Evolutionary conservation across 2,329 filamentous ascomycete species (phyloP).

Genomic region (Trichocomaceae sp.): DNA sequence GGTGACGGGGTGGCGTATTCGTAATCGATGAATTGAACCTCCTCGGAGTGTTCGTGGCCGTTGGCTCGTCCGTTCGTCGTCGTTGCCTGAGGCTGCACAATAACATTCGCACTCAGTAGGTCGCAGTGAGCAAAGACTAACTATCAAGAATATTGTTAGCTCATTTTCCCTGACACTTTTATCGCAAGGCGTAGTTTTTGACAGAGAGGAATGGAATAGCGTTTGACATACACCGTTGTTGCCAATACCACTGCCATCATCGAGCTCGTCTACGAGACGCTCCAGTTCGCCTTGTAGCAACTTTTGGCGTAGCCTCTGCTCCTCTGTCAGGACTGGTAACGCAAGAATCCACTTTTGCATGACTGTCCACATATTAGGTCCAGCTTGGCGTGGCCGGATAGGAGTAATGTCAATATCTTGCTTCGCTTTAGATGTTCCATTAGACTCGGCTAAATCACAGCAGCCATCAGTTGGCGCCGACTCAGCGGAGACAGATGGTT

Average conservation of each 20-base stretch:
- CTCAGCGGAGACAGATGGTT: not conserved
- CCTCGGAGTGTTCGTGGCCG: constrained; percentile 34
- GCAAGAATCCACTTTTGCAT: constrained; percentile 94
- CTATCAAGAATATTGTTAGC: constrained; percentile 35
- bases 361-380: constrained; percentile 89
- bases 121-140: constrained; percentile 95
- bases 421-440: constrained; percentile 11
- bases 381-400: constrained; percentile 59
- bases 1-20: constrained; percentile 94
- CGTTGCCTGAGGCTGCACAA: constrained; percentile 54
- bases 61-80: not conserved
- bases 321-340: constrained; percentile 65
- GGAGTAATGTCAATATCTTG: constrained; percentile 20
- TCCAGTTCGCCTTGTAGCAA: constrained; percentile 68
- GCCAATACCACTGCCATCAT: constrained; percentile 69
- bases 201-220: not conserved
- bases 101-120: constrained; percentile 92
- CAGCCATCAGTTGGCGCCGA: constrained; percentile 22
- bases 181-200: not conserved
- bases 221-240: constrained; percentile 57
- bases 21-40: constrained; percentile 90
- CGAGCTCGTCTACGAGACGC: constrained; percentile 62
- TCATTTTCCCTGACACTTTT: not conserved
- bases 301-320: constrained; percentile 60
- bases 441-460: not conserved